Base-by-base conservation (phyloP, 2,329 filamentous ascomycete species). In the Chaetothyriales sp. region DNA sequence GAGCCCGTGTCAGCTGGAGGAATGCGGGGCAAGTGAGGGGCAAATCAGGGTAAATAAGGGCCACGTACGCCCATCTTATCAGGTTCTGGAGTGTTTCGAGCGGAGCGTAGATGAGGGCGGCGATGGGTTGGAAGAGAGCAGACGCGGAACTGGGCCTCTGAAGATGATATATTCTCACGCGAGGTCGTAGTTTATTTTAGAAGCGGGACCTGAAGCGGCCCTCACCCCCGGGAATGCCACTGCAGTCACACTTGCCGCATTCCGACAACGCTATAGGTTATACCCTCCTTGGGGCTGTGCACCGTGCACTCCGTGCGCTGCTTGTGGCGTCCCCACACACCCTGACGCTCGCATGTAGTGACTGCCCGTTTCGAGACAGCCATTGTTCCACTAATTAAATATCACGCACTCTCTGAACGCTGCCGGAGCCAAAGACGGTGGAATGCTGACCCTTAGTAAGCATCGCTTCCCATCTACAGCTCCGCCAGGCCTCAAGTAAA, bases 1-100 rank as follows among this genome's bases (percentile, higher is more conserved):
- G 44, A 49, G 9, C 52, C 20, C 53, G 54, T 46, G 44, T 43
- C 44, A 47, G 28, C 18, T 22, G 9, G 28, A 44, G 9, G 7
- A 20, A 4, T 40, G 47, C 47, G 47, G 47, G 47, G 47, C 22
- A 49, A 18, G 18, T 33, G 28, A 43, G 47, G 47, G 47, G 28
- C 29, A 49, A 40, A 15, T n/a, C n/a, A 25, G 37, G 46, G 3
- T 7, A 25, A 33, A n/a, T n/a, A 6, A 25, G 6, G 22, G 22
- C 13, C 46, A 29, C 25, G 9, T 37, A 47, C 46, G 15, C 46
- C 25, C 33, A 37, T 22, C 6, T 29, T 19, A 6, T 47, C 18
- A 29, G 33, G 18, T 29, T 47, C 25, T 10, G 18, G 46, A 13
- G 46, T 15, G 18, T 18, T 40, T 40, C 33, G 33, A 40, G 33